These are phyloP conservation scores for Isoetes taiwanensis DNA, from an alignment of 75 land plant genomes.

Conservation along the genomic window DNA sequence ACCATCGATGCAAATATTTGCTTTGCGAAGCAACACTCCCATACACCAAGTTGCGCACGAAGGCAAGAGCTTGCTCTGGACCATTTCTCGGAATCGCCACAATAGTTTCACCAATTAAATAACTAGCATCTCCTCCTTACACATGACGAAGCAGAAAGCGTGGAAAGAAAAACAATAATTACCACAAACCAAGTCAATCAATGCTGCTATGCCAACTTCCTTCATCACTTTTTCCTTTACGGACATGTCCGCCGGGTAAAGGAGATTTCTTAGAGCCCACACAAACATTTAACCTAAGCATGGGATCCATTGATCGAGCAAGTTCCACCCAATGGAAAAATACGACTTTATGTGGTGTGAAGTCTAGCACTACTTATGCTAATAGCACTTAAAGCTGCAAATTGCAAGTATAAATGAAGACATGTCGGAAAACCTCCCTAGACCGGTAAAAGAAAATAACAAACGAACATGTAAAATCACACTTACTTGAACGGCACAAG, in stretches of 20 bases:
- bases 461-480: neutral
- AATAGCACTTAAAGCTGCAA: conserved; percentile 75
- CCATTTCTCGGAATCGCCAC: conserved; percentile 61
- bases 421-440: neutral
- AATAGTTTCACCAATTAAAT: too few species aligned
- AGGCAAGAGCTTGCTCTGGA: conserved; percentile 86
- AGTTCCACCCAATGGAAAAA: conserved; percentile 50
- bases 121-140: too few species aligned
- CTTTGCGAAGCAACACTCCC: conserved; percentile 50
- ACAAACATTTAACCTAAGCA: conserved; percentile 61
- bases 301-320: conserved; percentile 74
- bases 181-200: conserved; percentile 72
- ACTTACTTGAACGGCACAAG: conserved; percentile 54
- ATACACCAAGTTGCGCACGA: conserved; percentile 83
- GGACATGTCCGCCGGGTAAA: conserved; percentile 51
- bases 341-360: conserved; percentile 42
- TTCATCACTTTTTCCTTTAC: conserved; percentile 47
- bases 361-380: conserved; percentile 81
- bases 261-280: conserved; percentile 75
- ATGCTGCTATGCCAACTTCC: conserved; percentile 51
- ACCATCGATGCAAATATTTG: conserved; percentile 47
- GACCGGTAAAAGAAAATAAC: neutral
- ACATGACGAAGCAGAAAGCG: too few species aligned
- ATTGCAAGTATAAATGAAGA: conserved; percentile 26
- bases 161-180: too few species aligned